phyloP scores from a whole-genome alignment of 2,329 filamentous ascomycete genomes.

The Pestalotiopsis fici region DNA sequence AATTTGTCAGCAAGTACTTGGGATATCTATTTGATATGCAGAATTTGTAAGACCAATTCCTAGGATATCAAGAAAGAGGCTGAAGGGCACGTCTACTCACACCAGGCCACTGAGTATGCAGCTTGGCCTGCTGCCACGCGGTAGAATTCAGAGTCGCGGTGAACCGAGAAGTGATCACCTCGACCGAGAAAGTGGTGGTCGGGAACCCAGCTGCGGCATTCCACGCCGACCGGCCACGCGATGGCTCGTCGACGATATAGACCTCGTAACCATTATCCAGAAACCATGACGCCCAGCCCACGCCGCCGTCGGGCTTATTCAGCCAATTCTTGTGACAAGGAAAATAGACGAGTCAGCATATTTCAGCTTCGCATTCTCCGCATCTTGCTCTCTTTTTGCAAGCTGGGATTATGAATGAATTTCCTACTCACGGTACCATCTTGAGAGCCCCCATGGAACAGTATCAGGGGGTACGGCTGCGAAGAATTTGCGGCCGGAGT shows the following conservation, averaged over 20 bases:
- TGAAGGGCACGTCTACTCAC: not conserved
- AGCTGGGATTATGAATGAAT: slow-evolving; percentile 16
- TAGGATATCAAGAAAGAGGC: too few species aligned
- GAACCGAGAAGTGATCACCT: slow-evolving; percentile 10
- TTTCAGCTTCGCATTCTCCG: not conserved
- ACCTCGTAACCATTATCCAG: slow-evolving; percentile 29
- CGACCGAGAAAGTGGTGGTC: not conserved
- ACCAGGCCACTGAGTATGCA: slow-evolving; percentile 17
- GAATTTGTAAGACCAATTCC: too few species aligned
- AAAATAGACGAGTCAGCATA: slow-evolving; percentile 18
- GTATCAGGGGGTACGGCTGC: slow-evolving; percentile 20
- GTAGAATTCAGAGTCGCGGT: not conserved
- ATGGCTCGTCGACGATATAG: slow-evolving; percentile 31
- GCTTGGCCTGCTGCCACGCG: slow-evolving; percentile 12
- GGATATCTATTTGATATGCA: too few species aligned
- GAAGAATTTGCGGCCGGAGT: not conserved
- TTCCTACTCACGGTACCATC: slow-evolving; percentile 17
- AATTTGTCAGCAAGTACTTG: not conserved
- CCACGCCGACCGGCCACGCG: slow-evolving; percentile 29
- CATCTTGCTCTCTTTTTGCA: slow-evolving; percentile 17
- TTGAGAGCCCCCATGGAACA: slow-evolving; percentile 25
- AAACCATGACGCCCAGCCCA: slow-evolving; percentile 33
- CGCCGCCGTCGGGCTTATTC: slow-evolving; percentile 32
- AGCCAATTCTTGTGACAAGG: slow-evolving; percentile 23
- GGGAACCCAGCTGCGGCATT: slow-evolving; percentile 19